A percentile compares a stretch with the other conserved stretches of the same genome.
phyloP scores from a whole-genome alignment of 306 rosid genomes.

The Glycyrrhiza uralensis region DNA sequence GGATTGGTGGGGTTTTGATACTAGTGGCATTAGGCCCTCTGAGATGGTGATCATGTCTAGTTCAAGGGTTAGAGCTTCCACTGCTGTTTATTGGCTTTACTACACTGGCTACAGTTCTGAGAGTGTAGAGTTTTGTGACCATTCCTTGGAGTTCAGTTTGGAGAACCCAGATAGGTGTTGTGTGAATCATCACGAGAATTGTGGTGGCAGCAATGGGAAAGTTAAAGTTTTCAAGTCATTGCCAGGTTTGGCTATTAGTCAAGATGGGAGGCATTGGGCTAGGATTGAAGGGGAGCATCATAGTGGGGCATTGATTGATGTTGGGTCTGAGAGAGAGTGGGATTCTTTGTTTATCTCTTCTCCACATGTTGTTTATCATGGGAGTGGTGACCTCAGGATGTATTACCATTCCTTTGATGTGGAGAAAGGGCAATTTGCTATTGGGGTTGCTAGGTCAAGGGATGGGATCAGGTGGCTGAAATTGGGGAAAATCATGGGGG shows the following conservation, averaged over 20 bases:
- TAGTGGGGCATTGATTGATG: constrained; percentile 76
- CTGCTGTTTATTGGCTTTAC: constrained; percentile 76
- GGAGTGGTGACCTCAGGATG: constrained; percentile 69
- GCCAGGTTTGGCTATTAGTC: constrained; percentile 81
- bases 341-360: constrained; percentile 61
- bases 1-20: constrained; percentile 86
- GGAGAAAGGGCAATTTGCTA: constrained; percentile 42
- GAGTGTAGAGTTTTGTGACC: constrained; percentile 30
- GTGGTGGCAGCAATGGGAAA: no score
- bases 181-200: not conserved
- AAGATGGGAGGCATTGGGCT: constrained; percentile 88
- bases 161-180: constrained; percentile 45
- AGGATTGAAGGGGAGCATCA: constrained; percentile 88
- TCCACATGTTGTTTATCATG: constrained; percentile 68
- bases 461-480: constrained; percentile 83
- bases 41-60: constrained; percentile 79
- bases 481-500: constrained; percentile 66
- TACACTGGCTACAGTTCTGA: constrained; percentile 58
- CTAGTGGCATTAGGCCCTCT: constrained; percentile 60
- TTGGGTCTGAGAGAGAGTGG: constrained; percentile 65
- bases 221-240: constrained; percentile 49
- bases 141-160: constrained; percentile 25
- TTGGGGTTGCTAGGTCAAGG: constrained; percentile 83
- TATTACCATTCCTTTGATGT: constrained; percentile 76
- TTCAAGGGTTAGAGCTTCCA: constrained; percentile 50